Base-by-base conservation (phyloP, 139 green algal species). In the Chlorella sp. region DNA sequence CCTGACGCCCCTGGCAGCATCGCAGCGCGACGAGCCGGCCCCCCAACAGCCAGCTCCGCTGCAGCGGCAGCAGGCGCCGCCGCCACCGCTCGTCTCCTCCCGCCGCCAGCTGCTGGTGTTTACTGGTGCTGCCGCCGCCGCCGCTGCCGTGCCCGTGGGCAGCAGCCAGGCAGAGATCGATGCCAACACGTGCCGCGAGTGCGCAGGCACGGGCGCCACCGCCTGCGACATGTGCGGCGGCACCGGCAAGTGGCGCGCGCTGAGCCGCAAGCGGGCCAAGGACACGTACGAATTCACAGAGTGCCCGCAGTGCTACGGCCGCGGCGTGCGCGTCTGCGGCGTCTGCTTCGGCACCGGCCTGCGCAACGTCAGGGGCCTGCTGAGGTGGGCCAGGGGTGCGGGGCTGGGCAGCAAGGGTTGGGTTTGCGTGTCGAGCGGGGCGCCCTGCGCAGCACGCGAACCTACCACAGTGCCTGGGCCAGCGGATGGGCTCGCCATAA, bases 261-360 rank as follows among this genome's bases (percentile, higher is more conserved):
- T 99, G 64, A 98, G 94, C 89, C 80, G 91, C 36, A 94, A 94
- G 73, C 93, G 97, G 1, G 95, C 96, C 77, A 97, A 98, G 93
- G 98, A 99, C 93, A 97, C 93, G 30, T 99, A 99, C 89, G 97
- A 99, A 93, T 99, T 99, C 87, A 96, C 96, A 5, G 98, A 99
- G 94, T 99, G 98, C 94, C 98, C 98, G 4, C 96, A 99, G 89
- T 99, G 98, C 94, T 99, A 96, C 89, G 98, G 97, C 28, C 91
- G 88, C 1, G 98, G 98, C 30, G 95, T 96, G 82, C 94, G 97
- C 42, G 96, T 99, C 60, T 99, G 98, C 91, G 96, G 96, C 5
- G 95, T 98, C 48, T 99, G 98, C 94, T 98, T 99, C 88, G 98
- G 98, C 77, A 99, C 97, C 34, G 98, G 98, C 1, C 90, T 98